These are phyloP conservation scores for Elsinoe perseae DNA, from an alignment of 2,329 filamentous ascomycete genomes.

Conservation along the genomic window DNA sequence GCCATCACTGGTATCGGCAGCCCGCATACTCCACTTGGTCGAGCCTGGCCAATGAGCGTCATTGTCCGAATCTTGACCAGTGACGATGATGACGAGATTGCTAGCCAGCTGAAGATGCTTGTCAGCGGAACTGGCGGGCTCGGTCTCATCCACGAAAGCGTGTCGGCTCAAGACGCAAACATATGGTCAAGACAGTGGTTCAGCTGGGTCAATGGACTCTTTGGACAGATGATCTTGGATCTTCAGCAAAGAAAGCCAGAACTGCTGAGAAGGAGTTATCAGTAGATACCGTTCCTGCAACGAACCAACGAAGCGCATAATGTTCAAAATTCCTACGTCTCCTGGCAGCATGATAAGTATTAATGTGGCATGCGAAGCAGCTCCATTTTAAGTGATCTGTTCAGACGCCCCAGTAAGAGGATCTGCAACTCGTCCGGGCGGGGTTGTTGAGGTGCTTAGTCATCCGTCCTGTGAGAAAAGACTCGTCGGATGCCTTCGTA, in stretches of 20 bases:
- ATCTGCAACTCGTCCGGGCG: background rate
- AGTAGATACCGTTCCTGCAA: conserved; percentile 24
- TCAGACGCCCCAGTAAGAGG: too few species aligned
- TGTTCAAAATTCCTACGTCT: too few species aligned
- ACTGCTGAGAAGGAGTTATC: conserved; percentile 38
- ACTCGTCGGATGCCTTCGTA: background rate
- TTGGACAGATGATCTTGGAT: conserved; percentile 44
- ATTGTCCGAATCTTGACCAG: conserved; percentile 46
- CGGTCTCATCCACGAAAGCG: conserved; percentile 46
- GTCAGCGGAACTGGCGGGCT: conserved; percentile 42
- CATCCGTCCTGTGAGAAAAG: background rate
- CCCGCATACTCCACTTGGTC: conserved; percentile 40
- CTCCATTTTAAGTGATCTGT: too few species aligned
- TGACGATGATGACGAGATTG: conserved; percentile 41
- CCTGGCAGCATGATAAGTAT: too few species aligned
- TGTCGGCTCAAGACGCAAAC: conserved; percentile 40
- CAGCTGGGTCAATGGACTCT: conserved; percentile 47
- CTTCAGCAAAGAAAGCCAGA: conserved; percentile 38
- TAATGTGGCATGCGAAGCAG: too few species aligned
- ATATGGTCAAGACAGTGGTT: conserved; percentile 44
- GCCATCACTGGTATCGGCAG: conserved; percentile 43
- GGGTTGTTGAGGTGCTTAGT: background rate
- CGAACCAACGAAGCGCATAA: too few species aligned
- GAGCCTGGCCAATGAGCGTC: conserved; percentile 46
- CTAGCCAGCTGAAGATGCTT: conserved; percentile 37